Evolutionary conservation across 139 green algal species (phyloP).

Genomic region (Volvox africanus): DNA sequence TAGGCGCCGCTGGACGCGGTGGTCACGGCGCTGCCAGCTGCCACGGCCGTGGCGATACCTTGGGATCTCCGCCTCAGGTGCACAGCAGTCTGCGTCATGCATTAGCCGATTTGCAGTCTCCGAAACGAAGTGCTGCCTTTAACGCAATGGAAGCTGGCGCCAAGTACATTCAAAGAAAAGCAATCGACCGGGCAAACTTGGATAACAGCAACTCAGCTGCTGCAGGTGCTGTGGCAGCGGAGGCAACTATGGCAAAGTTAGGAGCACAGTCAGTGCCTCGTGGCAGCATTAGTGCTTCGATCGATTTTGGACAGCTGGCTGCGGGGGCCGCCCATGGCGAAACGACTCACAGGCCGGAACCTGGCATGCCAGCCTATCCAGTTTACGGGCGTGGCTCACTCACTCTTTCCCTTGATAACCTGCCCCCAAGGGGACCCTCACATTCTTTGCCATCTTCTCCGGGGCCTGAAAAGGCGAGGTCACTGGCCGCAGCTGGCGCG

Average conservation of each 20-base stretch:
- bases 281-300: not conserved
- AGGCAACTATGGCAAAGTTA: too few species aligned
- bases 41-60: not conserved
- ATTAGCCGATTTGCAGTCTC: not conserved
- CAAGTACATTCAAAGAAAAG: slow-evolving; percentile 9
- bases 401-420: not conserved
- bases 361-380: too few species aligned
- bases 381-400: too few species aligned
- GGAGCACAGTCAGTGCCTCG: not conserved
- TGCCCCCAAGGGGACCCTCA: slow-evolving; percentile 3
- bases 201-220: too few species aligned
- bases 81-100: slow-evolving; percentile 26
- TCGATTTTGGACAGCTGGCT: slow-evolving; percentile 6
- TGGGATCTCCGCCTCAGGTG: not conserved
- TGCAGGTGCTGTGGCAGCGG: too few species aligned
- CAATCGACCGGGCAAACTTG: not conserved
- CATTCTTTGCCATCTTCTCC: slow-evolving; percentile 2
- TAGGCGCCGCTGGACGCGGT: not conserved
- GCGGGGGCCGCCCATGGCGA: not conserved
- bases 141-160: slow-evolving; percentile 4
- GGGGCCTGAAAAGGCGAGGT: not conserved
- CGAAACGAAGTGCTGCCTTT: not conserved
- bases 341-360: not conserved
- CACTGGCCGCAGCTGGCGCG: not conserved
- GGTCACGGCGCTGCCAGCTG: not conserved